phyloP scores from a whole-genome alignment of 1,284 basidiomycete species.

The Cutaneotrichosporon mucoides region DNA sequence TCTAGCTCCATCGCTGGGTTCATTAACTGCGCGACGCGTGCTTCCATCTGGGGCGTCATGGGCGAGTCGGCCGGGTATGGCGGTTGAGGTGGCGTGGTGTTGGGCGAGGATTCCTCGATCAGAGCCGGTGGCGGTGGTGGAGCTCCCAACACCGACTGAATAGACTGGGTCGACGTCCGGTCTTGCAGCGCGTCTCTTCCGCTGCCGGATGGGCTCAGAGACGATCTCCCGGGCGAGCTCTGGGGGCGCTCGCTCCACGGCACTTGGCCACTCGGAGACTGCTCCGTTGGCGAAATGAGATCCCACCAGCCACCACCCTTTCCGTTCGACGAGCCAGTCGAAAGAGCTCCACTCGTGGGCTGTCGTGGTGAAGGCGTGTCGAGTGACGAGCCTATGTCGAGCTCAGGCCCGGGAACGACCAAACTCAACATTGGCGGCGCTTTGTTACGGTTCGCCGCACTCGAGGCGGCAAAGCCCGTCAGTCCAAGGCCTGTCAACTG shows the following conservation, averaged over 20 bases:
- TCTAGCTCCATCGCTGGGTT: neutral
- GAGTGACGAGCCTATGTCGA: neutral
- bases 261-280: neutral
- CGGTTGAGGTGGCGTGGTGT: neutral
- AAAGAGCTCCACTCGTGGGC: neutral
- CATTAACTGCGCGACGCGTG: neutral
- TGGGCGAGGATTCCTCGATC: neutral
- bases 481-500: neutral
- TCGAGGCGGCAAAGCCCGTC: neutral
- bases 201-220: neutral
- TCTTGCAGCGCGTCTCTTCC: neutral
- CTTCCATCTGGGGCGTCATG: slow-evolving; percentile 3
- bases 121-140: slow-evolving; percentile 2
- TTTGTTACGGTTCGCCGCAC: neutral
- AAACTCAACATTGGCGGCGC: slow-evolving; percentile 4
- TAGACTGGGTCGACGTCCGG: neutral
- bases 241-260: neutral
- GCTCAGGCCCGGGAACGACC: slow-evolving; percentile 2
- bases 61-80: neutral
- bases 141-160: neutral
- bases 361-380: neutral
- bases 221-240: neutral
- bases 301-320: slow-evolving; percentile 17
- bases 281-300: slow-evolving; percentile 7
- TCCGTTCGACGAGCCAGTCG: neutral